phyloP scores from a whole-genome alignment of 495 filamentous ascomycete genomes.

The Penicillium herquei region DNA sequence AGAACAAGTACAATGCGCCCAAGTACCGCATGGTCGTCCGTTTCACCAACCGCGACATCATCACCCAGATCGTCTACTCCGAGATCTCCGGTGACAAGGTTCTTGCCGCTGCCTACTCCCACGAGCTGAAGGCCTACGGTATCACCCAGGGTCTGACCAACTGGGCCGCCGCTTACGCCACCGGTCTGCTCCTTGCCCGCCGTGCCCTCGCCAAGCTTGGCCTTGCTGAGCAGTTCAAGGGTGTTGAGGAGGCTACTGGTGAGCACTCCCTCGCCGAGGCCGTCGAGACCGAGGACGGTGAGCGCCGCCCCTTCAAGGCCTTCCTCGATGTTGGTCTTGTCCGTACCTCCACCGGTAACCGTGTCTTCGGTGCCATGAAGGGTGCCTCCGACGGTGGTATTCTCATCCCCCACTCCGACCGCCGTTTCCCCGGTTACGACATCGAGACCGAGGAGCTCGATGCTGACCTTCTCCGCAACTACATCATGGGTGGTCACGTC shows the following conservation, averaged over 20 bases:
- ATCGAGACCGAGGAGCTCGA: constrained; percentile 97
- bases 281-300: constrained; percentile 76
- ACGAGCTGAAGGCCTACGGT: constrained; percentile 96
- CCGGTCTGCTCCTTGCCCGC: constrained; percentile 93
- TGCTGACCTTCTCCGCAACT: constrained; percentile 93
- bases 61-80: constrained; percentile 94
- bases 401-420: constrained; percentile 95
- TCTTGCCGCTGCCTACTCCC: constrained; percentile 86
- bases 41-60: constrained; percentile 99
- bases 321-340: constrained; percentile 96
- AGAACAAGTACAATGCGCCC: constrained; percentile 99
- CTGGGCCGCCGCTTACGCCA: constrained; percentile 97
- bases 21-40: constrained; percentile 99
- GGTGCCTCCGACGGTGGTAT: constrained; percentile 98
- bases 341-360: constrained; percentile 95
- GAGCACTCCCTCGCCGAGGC: constrained; percentile 94
- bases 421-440: constrained; percentile 98
- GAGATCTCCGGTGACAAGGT: constrained; percentile 98
- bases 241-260: constrained; percentile 92
- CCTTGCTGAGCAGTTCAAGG: constrained; percentile 83
- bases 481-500: constrained; percentile 98
- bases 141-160: constrained; percentile 99
- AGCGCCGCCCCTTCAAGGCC: constrained; percentile 96
- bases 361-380: constrained; percentile 99
- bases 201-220: constrained; percentile 95